Percentiles rank a stretch among this genome's conserved stretches.
phyloP scores from a whole-genome alignment of 2,329 filamentous ascomycete species.

The Onygenales sp. region DNA sequence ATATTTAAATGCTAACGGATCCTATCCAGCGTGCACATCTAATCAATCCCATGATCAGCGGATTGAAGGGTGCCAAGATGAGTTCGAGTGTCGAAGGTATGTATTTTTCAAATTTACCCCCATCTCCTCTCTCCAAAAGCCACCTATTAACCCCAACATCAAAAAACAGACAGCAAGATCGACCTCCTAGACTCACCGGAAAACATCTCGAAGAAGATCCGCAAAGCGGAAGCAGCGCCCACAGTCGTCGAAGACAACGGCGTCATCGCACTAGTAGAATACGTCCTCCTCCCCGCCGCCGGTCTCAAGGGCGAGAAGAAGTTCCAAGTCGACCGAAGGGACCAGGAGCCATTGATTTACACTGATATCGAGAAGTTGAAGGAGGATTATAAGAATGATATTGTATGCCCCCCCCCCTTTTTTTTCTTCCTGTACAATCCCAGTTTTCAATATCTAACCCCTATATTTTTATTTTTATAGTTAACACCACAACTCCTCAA shows the following conservation, averaged over 20 bases:
- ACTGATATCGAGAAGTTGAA: constrained; percentile 64
- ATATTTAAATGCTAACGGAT: constrained; percentile 19
- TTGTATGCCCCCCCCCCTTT: constrained; percentile 44
- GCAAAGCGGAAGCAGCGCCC: too few relatives aligned
- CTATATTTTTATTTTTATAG: constrained; percentile 27
- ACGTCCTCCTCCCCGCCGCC: too few relatives aligned
- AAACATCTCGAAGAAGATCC: too few relatives aligned
- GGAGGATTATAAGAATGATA: constrained; percentile 69
- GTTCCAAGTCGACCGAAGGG: constrained; percentile 59
- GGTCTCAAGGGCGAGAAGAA: constrained; percentile 37
- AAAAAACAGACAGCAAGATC: too few relatives aligned
- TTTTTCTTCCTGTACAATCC: constrained; percentile 1
- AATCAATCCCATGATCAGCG: constrained; percentile 84
- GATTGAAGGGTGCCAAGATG: constrained; percentile 79
- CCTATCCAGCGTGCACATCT: constrained; percentile 48
- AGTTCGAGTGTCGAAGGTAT: constrained; percentile 37
- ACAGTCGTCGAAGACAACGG: too few relatives aligned
- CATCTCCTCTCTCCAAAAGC: constrained; percentile 53
- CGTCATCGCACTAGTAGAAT: too few relatives aligned
- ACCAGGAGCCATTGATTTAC: constrained; percentile 64
- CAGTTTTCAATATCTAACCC: not conserved
- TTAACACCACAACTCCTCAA: constrained; percentile 83
- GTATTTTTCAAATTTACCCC: not conserved
- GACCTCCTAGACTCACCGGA: too few relatives aligned
- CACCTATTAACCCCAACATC: constrained; percentile 27